These are phyloP conservation scores for Verticillium nubilum DNA, from an alignment of 2,329 filamentous ascomycete species.

Conservation along the genomic window DNA sequence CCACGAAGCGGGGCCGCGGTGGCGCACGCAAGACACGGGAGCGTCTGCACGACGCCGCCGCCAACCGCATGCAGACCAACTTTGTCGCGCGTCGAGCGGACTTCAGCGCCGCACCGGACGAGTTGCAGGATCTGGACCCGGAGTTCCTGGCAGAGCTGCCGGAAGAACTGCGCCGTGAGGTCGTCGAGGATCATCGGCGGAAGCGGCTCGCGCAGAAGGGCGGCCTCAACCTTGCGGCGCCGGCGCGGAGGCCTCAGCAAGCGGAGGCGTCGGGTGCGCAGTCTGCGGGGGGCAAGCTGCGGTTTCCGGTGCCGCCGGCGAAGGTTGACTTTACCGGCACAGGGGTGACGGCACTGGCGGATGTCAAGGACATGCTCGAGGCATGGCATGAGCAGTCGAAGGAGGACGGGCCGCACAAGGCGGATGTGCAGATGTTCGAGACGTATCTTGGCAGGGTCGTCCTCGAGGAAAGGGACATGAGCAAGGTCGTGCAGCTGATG, in stretches of 20 bases:
- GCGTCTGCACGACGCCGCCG: conserved; percentile 47
- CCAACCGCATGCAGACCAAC: conserved; percentile 66
- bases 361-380: conserved; percentile 68
- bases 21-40: conserved; percentile 39
- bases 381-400: conserved; percentile 72
- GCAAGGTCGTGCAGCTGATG: conserved; percentile 65
- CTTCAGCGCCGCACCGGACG: conserved; percentile 22
- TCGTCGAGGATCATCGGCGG: conserved; percentile 68
- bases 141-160: conserved; percentile 80
- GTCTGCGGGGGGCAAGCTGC: conserved; percentile 26
- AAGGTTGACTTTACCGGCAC: conserved; percentile 41
- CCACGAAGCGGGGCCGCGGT: conserved; percentile 57
- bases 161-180: conserved; percentile 70
- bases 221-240: conserved; percentile 39
- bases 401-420: conserved; percentile 68
- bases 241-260: conserved; percentile 16
- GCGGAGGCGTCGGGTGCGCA: conserved; percentile 22
- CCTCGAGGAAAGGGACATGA: conserved; percentile 68
- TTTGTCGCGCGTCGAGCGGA: conserved; percentile 40
- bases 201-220: conserved; percentile 54
- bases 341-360: conserved; percentile 36
- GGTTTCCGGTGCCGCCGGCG: conserved; percentile 39
- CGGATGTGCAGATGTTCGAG: conserved; percentile 71
- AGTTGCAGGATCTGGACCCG: conserved; percentile 51
- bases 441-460: conserved; percentile 71